Base-by-base conservation (phyloP, 345 rosid species). In the Moricandia arvensis region DNA sequence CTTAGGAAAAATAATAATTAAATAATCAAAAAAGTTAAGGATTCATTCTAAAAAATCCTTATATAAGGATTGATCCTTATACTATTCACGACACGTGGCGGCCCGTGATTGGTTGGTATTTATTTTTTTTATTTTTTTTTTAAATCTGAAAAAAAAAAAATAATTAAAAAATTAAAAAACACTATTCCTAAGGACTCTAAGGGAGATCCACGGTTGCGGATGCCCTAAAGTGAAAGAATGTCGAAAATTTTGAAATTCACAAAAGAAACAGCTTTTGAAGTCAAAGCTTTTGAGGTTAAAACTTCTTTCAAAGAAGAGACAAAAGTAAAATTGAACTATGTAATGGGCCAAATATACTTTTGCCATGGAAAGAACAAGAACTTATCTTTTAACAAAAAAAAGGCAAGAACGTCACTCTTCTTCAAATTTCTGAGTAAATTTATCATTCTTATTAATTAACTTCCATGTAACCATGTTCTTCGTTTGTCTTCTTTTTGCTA, bases 271-370 rank as follows among this genome's bases (percentile, higher is more conserved):
- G 15, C 57, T 66, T 31, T 68, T 45, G 69, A 81, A 75, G 91
- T 86, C 88, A 86, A 87, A 87, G 78, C 89, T 86, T 86, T 83
- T 76, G 55, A 47, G 33, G 73, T 73, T 27, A 69, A 63, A 70
- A 33, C 66, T 67, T 59, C 41, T 75, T 67, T 59, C 58, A 47
- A 37, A 75, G 67, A 59, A 59, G 79, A 67, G 73, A 75, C 68
- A 75, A 59, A 74, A 59, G 73, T 61, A 59, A 66, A 75, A 57
- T 0, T 45, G 79, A 75, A 75, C 30, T 59, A 59, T 67, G 73
- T 24, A 67, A 67, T 75, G 53, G 78, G 59, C 78, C 66, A 74
- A 24, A n/a, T 8, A 59, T 74, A 45, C 67, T 47, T 75, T 59
- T 67, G 51, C 7, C 79, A 30, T 67, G 51, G 53, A 66, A 74